Evolutionary conservation across 2,329 filamentous ascomycete genomes (phyloP), one percentile per base, ranked within the genome.

Genomic region (Aspergillus fischeri): DNA sequence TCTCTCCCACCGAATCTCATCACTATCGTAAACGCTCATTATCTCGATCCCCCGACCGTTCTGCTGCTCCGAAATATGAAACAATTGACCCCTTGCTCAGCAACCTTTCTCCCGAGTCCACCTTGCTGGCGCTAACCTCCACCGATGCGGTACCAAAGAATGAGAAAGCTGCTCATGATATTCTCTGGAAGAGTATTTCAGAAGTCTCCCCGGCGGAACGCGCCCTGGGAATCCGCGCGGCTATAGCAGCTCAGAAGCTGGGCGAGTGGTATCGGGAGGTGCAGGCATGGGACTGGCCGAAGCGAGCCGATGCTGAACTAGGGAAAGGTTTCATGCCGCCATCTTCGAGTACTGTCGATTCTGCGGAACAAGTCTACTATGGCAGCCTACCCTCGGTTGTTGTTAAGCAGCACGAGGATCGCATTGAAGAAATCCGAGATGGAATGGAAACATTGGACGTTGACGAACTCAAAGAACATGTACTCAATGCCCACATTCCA

Each of bases 381-480:
- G 92, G 92, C 4, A 89, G 89, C 67, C 75, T 97, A 38, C 83
- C 84, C 0, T 81, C 82, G 2, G 73, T 79, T 17, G 81, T 89
- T 41, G 85, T 95, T 1, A 74, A 81, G 49, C 77, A 78, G 51
- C 92, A 94, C 71, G 89, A 94, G 66, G 77, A 73, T 56, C 85
- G 92, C 42, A 80, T 95, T 11, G 87, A 90, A 53, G 84, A 89
- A 61, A 95, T 97, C 57, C 81, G 72, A 51, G 76, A 78, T 62
- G 75, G 70, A 47, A 73, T 78, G 64, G 75, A 78, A 4, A 70
- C 66, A 57, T 63, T 78, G 41, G 73, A 73, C 41, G 74, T 80
- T 59, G 77, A 97, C 67, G 91, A 95, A 62, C 86, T 99, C 70
- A 97, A 99, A 77, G 85, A 83, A 48, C 90, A 93, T 68, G 89